Conservation (phyloP, 83 land plant genomes). For the Picea abies region DNA sequence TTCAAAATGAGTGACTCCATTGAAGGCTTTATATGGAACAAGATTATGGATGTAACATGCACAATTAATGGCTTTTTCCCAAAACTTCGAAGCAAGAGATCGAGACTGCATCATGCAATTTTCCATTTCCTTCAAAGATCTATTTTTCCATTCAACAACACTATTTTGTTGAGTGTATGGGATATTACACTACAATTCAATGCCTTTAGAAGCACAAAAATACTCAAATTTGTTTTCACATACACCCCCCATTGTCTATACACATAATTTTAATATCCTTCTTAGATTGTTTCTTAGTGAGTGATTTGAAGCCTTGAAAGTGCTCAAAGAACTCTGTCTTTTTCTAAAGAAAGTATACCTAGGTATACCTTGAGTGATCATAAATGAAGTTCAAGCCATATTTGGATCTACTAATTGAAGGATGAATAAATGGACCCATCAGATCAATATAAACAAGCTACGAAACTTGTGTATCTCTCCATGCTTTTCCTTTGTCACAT, state of each 20-base stretch:
- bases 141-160: background rate
- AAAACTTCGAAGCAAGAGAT: background rate
- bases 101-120: background rate
- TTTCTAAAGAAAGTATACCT: background rate
- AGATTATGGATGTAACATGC: background rate
- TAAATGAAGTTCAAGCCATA: background rate
- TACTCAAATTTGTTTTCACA: background rate
- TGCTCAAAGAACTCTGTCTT: background rate
- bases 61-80: background rate
- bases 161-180: background rate
- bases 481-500: background rate
- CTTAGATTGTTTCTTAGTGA: background rate
- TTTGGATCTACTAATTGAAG: background rate
- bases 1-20: background rate
- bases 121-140: background rate
- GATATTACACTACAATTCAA: background rate
- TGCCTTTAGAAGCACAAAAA: background rate
- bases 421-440: background rate
- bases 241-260: background rate
- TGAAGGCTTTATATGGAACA: background rate
- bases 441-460: background rate
- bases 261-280: background rate
- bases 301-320: background rate
- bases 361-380: background rate
- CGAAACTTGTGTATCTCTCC: background rate